Evolutionary conservation across 2,329 filamentous ascomycete species (phyloP).

Genomic region (Colletotrichum orchidophilum): DNA sequence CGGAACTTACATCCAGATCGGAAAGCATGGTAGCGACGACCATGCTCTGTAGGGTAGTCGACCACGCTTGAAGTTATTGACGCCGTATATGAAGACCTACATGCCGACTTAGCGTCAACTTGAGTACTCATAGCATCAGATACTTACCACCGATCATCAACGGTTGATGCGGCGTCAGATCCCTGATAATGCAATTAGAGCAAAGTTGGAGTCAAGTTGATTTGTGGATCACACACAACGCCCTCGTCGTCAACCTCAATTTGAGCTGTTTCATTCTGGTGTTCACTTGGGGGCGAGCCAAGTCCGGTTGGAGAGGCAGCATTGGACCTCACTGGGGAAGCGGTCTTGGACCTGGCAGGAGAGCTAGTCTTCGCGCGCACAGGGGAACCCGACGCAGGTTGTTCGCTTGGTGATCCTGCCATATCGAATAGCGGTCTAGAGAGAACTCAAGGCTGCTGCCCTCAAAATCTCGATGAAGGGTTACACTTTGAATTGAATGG

Average conservation of each 20-base stretch:
- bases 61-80: conserved; percentile 27
- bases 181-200: background rate
- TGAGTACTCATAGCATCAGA: accelerated
- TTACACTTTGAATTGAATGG: too few relatives aligned
- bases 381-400: background rate
- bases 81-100: conserved; percentile 17
- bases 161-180: background rate
- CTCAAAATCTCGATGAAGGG: too few relatives aligned
- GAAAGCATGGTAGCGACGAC: conserved; percentile 33
- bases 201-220: background rate
- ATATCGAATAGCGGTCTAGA: background rate
- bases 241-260: conserved; percentile 8
- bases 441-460: too few relatives aligned
- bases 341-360: background rate
- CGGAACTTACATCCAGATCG: conserved; percentile 19
- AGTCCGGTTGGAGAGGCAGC: background rate
- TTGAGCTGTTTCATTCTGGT: background rate
- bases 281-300: background rate
- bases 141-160: conserved; percentile 11
- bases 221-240: background rate
- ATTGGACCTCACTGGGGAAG: background rate
- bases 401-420: background rate
- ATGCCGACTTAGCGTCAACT: background rate
- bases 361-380: background rate
- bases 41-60: conserved; percentile 30